Conservation (phyloP, 2,329 filamentous ascomycete genomes). For the Aspergillus novoparasiticus region DNA sequence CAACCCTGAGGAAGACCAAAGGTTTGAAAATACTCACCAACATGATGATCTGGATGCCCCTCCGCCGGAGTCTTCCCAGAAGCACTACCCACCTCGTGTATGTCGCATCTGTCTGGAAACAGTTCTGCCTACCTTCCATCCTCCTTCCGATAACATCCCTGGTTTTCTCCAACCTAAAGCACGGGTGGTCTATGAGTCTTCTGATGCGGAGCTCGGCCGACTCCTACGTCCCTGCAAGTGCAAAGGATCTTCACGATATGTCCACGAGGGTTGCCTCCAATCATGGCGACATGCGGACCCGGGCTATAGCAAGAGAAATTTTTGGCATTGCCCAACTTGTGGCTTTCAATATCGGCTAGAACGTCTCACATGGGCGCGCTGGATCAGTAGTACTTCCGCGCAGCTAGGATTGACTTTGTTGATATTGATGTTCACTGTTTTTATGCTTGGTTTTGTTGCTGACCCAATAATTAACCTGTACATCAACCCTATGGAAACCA, state of each 20-base stretch:
- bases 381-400: conserved; percentile 66
- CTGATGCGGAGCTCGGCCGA: conserved; percentile 72
- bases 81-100: conserved; percentile 69
- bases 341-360: conserved; percentile 78
- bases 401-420: conserved; percentile 71
- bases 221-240: conserved; percentile 90
- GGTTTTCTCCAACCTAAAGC: conserved; percentile 59
- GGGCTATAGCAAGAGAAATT: conserved; percentile 65
- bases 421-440: conserved; percentile 73
- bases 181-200: conserved; percentile 70
- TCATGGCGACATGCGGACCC: conserved; percentile 79
- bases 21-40: conserved; percentile 15
- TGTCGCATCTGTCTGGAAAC: conserved; percentile 90
- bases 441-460: conserved; percentile 84
- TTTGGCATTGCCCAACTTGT: conserved; percentile 87
- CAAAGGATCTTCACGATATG: conserved; percentile 89
- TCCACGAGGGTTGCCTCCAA: conserved; percentile 87
- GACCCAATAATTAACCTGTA: conserved; percentile 91
- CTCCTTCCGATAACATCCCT: conserved; percentile 56
- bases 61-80: conserved; percentile 33
- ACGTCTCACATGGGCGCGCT: conserved; percentile 73
- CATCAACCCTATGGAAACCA: conserved; percentile 71
- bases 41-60: conserved; percentile 16
- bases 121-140: conserved; percentile 62
- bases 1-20: conserved; percentile 11